Conservation (phyloP, 2,329 filamentous ascomycete species). For the Colletotrichum tofieldiae region DNA sequence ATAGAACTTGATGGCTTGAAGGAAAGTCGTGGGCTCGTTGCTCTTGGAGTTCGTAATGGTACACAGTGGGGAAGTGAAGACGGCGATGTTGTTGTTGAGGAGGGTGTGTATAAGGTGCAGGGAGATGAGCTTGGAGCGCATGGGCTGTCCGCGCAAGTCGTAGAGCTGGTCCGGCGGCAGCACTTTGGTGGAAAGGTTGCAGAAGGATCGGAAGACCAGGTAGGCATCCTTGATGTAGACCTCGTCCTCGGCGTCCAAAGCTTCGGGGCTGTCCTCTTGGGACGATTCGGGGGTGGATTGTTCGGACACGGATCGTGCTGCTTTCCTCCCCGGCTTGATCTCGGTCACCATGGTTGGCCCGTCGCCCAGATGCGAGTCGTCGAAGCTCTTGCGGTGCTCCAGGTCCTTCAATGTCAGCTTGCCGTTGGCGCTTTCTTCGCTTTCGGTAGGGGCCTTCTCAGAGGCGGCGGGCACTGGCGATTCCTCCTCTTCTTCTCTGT, state of each 20-base stretch:
- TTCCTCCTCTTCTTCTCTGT: slow-evolving; percentile 44
- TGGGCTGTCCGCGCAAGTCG: slow-evolving; percentile 93
- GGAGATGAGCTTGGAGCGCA: slow-evolving; percentile 97
- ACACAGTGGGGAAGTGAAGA: slow-evolving; percentile 92
- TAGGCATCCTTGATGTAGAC: slow-evolving; percentile 98
- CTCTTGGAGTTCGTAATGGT: slow-evolving; percentile 93
- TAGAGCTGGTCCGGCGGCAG: slow-evolving; percentile 92
- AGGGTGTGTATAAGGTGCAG: slow-evolving; percentile 96
- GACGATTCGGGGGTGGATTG: slow-evolving; percentile 70
- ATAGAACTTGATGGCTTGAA: slow-evolving; percentile 97
- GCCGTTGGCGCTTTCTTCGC: slow-evolving; percentile 52
- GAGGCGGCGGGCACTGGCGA: slow-evolving; percentile 46
- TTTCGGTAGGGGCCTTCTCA: slow-evolving; percentile 51
- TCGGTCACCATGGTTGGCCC: slow-evolving; percentile 78
- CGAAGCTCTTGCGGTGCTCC: slow-evolving; percentile 78
- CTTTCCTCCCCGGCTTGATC: slow-evolving; percentile 64
- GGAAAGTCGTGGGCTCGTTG: slow-evolving; percentile 89
- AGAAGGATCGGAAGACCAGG: slow-evolving; percentile 96
- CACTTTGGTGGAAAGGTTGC: slow-evolving; percentile 95
- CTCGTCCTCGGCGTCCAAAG: slow-evolving; percentile 85
- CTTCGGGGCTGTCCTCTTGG: slow-evolving; percentile 71
- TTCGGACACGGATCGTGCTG: slow-evolving; percentile 65
- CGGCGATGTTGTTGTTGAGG: slow-evolving; percentile 91
- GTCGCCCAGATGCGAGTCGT: slow-evolving; percentile 77
- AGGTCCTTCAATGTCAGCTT: slow-evolving; percentile 79